These are phyloP conservation scores for Pythium rhizo-oryzae DNA, from an alignment of 352 stramenopile genomes.

Conservation along the genomic window DNA sequence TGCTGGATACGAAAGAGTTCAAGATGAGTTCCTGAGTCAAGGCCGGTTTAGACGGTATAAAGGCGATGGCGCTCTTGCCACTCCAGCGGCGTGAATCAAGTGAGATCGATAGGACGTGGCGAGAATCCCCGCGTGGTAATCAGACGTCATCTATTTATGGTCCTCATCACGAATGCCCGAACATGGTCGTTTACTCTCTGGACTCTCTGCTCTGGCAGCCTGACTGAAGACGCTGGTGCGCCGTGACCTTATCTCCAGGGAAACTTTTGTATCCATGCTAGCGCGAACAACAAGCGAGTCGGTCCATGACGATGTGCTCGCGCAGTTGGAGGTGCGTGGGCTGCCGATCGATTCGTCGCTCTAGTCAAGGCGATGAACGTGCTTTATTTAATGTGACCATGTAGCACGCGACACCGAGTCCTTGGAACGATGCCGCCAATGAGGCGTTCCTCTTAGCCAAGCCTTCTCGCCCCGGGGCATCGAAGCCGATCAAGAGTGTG, in stretches of 20 bases:
- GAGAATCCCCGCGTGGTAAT: slow-evolving; percentile 12
- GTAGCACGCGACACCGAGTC: slow-evolving; percentile 25
- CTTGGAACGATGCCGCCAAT: slow-evolving; percentile 21
- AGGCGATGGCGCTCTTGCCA: background rate
- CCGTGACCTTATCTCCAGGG: background rate
- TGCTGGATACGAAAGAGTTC: slow-evolving; percentile 64
- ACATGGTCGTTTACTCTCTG: background rate
- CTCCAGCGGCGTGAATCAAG: background rate
- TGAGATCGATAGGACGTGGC: background rate
- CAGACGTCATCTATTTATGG: slow-evolving; percentile 26
- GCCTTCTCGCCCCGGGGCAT: background rate
- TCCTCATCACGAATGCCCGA: background rate
- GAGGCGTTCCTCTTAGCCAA: slow-evolving; percentile 5
- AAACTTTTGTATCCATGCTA: background rate
- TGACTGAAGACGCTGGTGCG: background rate
- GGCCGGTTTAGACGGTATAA: background rate
- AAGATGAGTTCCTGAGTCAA: slow-evolving; percentile 45
- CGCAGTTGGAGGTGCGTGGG: slow-evolving; percentile 22
- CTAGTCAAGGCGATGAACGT: background rate
- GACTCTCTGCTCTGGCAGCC: too few species aligned
- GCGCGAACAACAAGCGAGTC: slow-evolving; percentile 7
- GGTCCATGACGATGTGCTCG: slow-evolving; percentile 26
- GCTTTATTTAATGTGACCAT: too few species aligned
- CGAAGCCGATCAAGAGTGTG: background rate
- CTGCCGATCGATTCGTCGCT: too few species aligned